phyloP scores from a whole-genome alignment of 345 rosid species.

The Bruguiera sexangula region DNA sequence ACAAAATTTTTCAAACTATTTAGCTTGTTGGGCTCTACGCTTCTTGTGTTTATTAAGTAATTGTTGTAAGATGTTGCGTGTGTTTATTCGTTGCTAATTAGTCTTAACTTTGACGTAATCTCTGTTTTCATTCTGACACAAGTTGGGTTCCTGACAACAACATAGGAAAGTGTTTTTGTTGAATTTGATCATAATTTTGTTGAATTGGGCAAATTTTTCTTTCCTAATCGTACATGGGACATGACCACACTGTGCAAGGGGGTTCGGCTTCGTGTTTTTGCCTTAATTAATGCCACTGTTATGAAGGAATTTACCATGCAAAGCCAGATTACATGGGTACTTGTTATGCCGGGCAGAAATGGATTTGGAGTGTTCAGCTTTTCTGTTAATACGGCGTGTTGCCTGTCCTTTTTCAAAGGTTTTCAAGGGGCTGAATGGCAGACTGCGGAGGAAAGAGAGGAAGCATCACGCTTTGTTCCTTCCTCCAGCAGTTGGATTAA shows the following conservation, averaged over 20 bases:
- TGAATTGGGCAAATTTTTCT: no score
- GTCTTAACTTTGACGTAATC: neutral
- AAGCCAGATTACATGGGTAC: neutral
- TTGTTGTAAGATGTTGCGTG: neutral
- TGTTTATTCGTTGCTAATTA: neutral
- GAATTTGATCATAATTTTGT: neutral
- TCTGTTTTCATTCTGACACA: neutral
- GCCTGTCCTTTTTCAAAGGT: slow-evolving; percentile 1
- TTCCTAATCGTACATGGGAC: neutral
- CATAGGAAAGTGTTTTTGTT: no score
- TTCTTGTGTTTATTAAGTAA: neutral
- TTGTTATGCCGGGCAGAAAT: neutral
- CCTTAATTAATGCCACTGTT: neutral
- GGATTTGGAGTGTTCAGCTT: neutral
- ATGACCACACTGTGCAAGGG: neutral
- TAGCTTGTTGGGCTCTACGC: neutral
- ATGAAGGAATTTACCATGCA: neutral
- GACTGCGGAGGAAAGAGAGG: slow-evolving; percentile 28
- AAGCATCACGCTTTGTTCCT: slow-evolving; percentile 31
- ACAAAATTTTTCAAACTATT: no score
- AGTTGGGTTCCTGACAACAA: no score
- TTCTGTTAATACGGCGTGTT: neutral
- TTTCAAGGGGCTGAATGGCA: slow-evolving; percentile 6
- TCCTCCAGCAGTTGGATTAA: slow-evolving; percentile 38
- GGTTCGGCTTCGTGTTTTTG: neutral